A percentile compares a stretch with the other conserved stretches of the same genome.
phyloP scores from a whole-genome alignment of 2,329 filamentous ascomycete genomes.

The Alternaria infectoria region DNA sequence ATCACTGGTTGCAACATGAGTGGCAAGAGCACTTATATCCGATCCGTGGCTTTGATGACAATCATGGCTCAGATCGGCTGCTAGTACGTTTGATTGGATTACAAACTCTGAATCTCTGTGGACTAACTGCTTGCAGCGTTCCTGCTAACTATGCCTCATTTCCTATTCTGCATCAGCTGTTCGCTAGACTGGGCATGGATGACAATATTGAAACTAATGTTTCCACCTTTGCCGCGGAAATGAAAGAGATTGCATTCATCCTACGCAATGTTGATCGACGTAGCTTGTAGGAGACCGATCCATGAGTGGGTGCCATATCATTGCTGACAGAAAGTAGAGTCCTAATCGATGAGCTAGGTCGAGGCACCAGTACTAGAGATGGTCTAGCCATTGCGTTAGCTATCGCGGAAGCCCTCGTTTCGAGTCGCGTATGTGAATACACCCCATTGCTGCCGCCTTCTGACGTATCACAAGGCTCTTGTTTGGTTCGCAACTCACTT shows the following conservation, averaged over 20 bases:
- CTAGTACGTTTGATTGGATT: slow-evolving; percentile 56
- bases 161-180: slow-evolving; percentile 80
- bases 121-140: slow-evolving; percentile 54
- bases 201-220: slow-evolving; percentile 90
- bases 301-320: background rate
- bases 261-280: slow-evolving; percentile 78
- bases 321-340: slow-evolving; percentile 48
- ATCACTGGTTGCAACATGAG: slow-evolving; percentile 99
- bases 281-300: slow-evolving; percentile 60
- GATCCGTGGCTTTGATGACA: slow-evolving; percentile 79
- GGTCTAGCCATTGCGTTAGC: slow-evolving; percentile 88
- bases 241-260: slow-evolving; percentile 96
- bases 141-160: slow-evolving; percentile 85
- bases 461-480: slow-evolving; percentile 58
- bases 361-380: slow-evolving; percentile 87
- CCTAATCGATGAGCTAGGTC: slow-evolving; percentile 89
- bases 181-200: slow-evolving; percentile 84
- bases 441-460: background rate
- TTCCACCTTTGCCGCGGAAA: slow-evolving; percentile 92
- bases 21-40: slow-evolving; percentile 92
- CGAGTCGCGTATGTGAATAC: slow-evolving; percentile 58
- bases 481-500: slow-evolving; percentile 98
- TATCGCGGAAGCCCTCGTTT: slow-evolving; percentile 84
- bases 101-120: background rate
- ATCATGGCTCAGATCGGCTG: slow-evolving; percentile 95